Evolutionary conservation across 2,329 filamentous ascomycete genomes (phyloP).

Genomic region (Exophiala calicioides): DNA sequence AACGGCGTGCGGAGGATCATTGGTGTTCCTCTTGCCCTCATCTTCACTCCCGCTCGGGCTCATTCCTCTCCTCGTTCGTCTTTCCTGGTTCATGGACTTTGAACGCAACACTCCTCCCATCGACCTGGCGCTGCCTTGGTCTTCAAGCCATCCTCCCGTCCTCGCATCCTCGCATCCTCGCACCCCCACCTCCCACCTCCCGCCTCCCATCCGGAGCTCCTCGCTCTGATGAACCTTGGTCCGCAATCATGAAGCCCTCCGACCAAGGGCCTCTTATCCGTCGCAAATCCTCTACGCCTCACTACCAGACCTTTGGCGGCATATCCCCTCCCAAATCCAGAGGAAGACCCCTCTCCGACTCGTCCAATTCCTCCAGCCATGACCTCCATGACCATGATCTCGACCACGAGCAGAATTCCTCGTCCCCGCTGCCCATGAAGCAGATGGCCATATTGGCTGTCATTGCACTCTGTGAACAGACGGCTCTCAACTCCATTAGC

Average conservation of each 20-base stretch:
- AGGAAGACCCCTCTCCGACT: conserved; percentile 46
- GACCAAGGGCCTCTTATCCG: conserved; percentile 37
- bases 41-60: too few species aligned
- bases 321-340: conserved; percentile 48
- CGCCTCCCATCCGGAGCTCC: not conserved
- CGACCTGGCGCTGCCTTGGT: too few species aligned
- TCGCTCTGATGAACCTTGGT: conserved; percentile 9
- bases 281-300: conserved; percentile 46
- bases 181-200: conserved; percentile 1
- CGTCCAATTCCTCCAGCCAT: conserved; percentile 41
- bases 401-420: conserved; percentile 51
- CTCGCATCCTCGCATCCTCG: not conserved
- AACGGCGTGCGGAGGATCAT: too few species aligned
- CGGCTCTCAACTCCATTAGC: conserved; percentile 91
- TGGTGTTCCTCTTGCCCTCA: too few species aligned
- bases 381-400: conserved; percentile 36
- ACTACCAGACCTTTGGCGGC: conserved; percentile 52
- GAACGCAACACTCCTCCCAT: too few species aligned
- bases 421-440: conserved; percentile 77
- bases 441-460: conserved; percentile 85
- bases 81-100: too few species aligned
- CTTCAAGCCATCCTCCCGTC: too few species aligned
- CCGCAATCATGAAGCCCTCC: conserved; percentile 29
- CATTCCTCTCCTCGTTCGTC: too few species aligned
- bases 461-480: conserved; percentile 91